These are phyloP conservation scores for Scleromitrula shiraiana DNA, from an alignment of 2,329 filamentous ascomycete species.

Conservation along the genomic window DNA sequence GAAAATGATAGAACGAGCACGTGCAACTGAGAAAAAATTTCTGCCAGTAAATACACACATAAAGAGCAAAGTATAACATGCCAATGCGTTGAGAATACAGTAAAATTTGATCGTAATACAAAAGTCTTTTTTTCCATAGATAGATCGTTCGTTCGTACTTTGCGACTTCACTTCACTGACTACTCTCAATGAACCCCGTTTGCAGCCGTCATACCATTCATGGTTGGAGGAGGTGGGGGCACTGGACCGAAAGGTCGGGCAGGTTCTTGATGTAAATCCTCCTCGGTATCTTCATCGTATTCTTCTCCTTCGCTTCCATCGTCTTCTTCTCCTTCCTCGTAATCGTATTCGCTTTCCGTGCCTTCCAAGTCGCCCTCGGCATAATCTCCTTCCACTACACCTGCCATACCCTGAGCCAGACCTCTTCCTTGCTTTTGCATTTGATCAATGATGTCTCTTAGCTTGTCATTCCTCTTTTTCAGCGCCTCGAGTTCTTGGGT, in stretches of 20 bases:
- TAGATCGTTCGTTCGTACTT: background rate
- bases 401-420: constrained; percentile 54
- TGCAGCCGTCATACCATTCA: constrained; percentile 18
- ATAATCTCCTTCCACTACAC: constrained; percentile 52
- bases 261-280: constrained; percentile 26
- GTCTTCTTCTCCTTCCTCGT: constrained; percentile 54
- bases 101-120: constrained; percentile 5
- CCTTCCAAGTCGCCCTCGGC: constrained; percentile 45
- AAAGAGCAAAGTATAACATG: background rate
- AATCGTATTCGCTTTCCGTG: constrained; percentile 57
- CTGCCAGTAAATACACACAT: background rate
- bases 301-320: constrained; percentile 33
- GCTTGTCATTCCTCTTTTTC: constrained; percentile 71
- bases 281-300: constrained; percentile 39
- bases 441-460: constrained; percentile 88
- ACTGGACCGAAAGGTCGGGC: constrained; percentile 28
- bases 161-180: too few relatives aligned
- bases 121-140: too few relatives aligned
- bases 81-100: background rate
- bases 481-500: constrained; percentile 71
- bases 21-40: background rate
- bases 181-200: constrained; percentile 6
- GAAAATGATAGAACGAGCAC: background rate
- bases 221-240: constrained; percentile 25
- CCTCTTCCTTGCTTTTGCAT: constrained; percentile 94